Evolutionary conservation across 768 basidiomycete genomes (phyloP).

Genomic region (Suillus paluster): DNA sequence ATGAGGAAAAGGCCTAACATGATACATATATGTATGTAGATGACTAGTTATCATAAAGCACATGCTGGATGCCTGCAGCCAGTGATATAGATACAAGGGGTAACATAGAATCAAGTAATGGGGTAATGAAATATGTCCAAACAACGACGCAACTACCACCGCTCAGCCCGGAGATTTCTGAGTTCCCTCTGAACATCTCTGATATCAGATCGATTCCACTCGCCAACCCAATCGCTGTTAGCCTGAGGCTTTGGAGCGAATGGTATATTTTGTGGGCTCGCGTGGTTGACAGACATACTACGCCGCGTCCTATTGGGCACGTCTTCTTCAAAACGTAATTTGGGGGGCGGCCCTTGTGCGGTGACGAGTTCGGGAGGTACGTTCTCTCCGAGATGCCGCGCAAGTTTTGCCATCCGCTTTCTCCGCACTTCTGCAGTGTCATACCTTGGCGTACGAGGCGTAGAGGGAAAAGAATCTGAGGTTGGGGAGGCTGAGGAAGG

Average conservation of each 20-base stretch:
- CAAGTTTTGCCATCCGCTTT: slow-evolving; percentile 60
- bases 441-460: slow-evolving; percentile 25
- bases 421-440: slow-evolving; percentile 42
- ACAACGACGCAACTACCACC: background rate
- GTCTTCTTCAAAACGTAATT: slow-evolving; percentile 3
- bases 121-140: background rate
- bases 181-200: slow-evolving; percentile 43
- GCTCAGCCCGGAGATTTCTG: slow-evolving; percentile 25
- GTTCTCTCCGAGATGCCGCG: slow-evolving; percentile 61
- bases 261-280: background rate
- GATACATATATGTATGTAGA: slow-evolving; percentile 18
- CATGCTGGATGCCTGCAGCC: slow-evolving; percentile 24
- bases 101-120: background rate
- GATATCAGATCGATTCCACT: slow-evolving; percentile 46
- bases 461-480: slow-evolving; percentile 12
- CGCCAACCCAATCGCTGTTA: slow-evolving; percentile 39
- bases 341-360: slow-evolving; percentile 13
- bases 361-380: slow-evolving; percentile 60
- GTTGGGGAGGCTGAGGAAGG: slow-evolving; percentile 15
- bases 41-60: slow-evolving; percentile 7
- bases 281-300: slow-evolving; percentile 20
- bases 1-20: slow-evolving; percentile 2
- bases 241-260: background rate
- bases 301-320: slow-evolving; percentile 11
- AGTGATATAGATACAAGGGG: background rate